Evolutionary conservation across 257 asterid species (phyloP).

Genomic region (Forsythia suspensa): DNA sequence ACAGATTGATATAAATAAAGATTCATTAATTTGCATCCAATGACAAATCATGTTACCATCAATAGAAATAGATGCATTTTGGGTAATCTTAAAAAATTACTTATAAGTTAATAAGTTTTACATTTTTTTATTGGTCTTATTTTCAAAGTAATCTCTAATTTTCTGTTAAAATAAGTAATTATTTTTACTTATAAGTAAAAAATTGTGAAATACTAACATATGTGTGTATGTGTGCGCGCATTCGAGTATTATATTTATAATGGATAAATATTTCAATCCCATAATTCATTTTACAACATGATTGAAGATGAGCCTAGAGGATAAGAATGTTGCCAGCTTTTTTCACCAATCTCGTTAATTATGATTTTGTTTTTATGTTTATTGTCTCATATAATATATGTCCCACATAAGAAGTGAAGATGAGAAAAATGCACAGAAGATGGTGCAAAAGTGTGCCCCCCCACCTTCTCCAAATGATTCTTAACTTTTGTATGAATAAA

Average conservation of each 20-base stretch:
- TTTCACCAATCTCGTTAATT: too few relatives aligned
- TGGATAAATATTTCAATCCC: neutral
- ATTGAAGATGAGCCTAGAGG: too few relatives aligned
- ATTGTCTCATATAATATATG: too few relatives aligned
- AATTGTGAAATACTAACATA: neutral
- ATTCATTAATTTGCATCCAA: slow-evolving; percentile 31
- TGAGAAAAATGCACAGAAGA: neutral
- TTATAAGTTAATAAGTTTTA: slow-evolving; percentile 1
- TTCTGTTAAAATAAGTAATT: neutral
- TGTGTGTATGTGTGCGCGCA: too few relatives aligned
- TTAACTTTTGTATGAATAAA: neutral
- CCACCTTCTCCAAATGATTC: neutral
- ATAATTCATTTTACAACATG: too few relatives aligned
- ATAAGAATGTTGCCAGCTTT: too few relatives aligned
- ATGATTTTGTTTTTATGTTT: too few relatives aligned
- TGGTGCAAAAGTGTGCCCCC: neutral
- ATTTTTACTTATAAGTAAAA: neutral
- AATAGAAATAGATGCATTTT: neutral
- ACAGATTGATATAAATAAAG: slow-evolving; percentile 30
- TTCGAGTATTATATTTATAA: too few relatives aligned
- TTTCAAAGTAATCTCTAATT: neutral
- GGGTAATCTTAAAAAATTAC: neutral
- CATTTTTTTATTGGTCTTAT: neutral
- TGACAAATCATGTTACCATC: neutral
- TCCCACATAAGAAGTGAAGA: neutral